These are phyloP conservation scores for Globisporangium acanthophoron DNA, from an alignment of 352 stramenopile genomes.

Conservation along the genomic window DNA sequence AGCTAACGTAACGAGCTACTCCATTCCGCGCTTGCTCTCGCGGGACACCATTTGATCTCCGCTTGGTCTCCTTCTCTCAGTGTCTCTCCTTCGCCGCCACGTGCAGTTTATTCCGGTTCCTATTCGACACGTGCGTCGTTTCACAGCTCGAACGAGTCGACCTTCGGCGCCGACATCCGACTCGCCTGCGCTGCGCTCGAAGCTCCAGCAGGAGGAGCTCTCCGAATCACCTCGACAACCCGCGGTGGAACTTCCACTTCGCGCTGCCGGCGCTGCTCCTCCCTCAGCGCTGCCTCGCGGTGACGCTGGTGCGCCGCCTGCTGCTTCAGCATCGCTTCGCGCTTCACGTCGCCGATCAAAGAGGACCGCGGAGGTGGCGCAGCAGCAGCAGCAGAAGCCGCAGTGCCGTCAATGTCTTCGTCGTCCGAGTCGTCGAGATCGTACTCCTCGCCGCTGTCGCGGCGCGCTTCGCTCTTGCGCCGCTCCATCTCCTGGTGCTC, in stretches of 20 bases:
- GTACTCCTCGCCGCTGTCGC: conserved; percentile 25
- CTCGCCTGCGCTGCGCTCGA: not conserved
- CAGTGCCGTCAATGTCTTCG: conserved; percentile 15
- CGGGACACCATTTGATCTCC: too few relatives aligned
- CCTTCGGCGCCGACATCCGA: conserved; percentile 15
- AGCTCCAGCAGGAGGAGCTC: conserved; percentile 8
- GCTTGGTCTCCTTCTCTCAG: not conserved
- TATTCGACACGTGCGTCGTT: too few relatives aligned
- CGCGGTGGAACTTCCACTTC: conserved; percentile 12
- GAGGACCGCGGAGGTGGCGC: conserved; percentile 39
- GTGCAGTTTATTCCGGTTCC: too few relatives aligned
- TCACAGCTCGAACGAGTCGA: conserved; percentile 11
- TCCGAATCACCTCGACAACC: conserved; percentile 23
- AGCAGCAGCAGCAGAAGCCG: conserved; percentile 4
- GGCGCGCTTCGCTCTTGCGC: conserved; percentile 11
- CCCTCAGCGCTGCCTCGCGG: conserved; percentile 49
- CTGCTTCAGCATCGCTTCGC: conserved; percentile 62
- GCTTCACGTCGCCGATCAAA: conserved; percentile 59
- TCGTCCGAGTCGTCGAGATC: conserved; percentile 29
- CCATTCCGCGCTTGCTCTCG: too few relatives aligned
- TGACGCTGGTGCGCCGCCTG: conserved; percentile 55
- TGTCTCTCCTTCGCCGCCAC: not conserved
- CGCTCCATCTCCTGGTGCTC: conserved; percentile 16
- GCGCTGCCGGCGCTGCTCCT: conserved; percentile 41
- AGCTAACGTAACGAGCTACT: too few relatives aligned